Percentiles rank a stretch among this genome's conserved stretches.
Evolutionary conservation across 2,329 filamentous ascomycete species (phyloP).

Genomic region (Nothophaeocryptopus gaeumannii): DNA sequence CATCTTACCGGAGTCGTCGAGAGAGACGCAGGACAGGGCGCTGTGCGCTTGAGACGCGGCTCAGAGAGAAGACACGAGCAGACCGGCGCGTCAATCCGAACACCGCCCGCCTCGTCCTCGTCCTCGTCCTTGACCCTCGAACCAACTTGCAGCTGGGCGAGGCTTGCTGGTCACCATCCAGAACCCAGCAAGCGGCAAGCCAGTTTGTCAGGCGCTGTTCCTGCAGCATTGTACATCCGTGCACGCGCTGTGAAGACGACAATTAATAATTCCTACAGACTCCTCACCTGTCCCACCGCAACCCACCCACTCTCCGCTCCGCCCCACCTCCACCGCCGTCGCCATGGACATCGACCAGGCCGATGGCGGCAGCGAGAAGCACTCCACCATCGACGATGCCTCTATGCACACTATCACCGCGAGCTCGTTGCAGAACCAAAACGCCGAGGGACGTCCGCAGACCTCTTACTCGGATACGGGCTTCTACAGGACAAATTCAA

Average conservation of each 20-base stretch:
- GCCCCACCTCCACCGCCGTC: slow-evolving; percentile 1
- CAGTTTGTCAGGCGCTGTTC: background rate
- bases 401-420: slow-evolving; percentile 50
- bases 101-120: background rate
- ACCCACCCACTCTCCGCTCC: background rate
- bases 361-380: slow-evolving; percentile 11
- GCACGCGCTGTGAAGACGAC: no score
- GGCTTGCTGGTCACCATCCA: no score
- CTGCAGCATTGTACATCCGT: background rate
- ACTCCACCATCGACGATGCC: slow-evolving; percentile 44
- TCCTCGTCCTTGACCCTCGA: background rate
- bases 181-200: no score
- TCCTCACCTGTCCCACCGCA: background rate
- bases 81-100: background rate
- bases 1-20: no score
- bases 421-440: slow-evolving; percentile 34
- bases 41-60: no score
- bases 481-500: slow-evolving; percentile 44
- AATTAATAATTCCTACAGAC: background rate
- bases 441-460: slow-evolving; percentile 44
- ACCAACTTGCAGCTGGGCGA: no score
- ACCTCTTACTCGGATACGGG: slow-evolving; percentile 54
- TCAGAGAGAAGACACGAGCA: no score
- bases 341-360: slow-evolving; percentile 22
- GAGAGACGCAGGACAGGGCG: no score